phyloP scores from a whole-genome alignment of 257 asterid species.

The Thymus quinquecostatus region DNA sequence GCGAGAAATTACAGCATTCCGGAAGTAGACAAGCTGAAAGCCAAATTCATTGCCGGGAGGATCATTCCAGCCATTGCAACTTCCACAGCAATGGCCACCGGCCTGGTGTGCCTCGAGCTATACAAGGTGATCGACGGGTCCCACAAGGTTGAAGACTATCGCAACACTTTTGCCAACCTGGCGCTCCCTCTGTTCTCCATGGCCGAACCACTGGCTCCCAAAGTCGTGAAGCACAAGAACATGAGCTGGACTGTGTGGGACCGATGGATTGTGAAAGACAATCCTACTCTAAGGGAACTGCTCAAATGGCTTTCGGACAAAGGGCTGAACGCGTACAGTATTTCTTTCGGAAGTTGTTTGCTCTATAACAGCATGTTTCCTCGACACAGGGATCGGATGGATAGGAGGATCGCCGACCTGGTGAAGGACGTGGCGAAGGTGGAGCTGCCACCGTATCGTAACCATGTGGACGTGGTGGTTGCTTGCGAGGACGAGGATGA shows the following conservation, averaged over 20 bases:
- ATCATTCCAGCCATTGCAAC: constrained; percentile 95
- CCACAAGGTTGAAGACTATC: constrained; percentile 85
- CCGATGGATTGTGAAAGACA: constrained; percentile 67
- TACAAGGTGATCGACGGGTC: constrained; percentile 76
- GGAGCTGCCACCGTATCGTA: constrained; percentile 69
- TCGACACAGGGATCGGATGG: constrained; percentile 85
- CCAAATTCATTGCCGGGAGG: constrained; percentile 91
- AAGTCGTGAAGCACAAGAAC: constrained; percentile 65
- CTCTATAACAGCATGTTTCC: constrained; percentile 84
- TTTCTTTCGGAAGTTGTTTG: constrained; percentile 81
- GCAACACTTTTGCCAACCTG: constrained; percentile 86
- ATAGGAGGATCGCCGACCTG: constrained; percentile 65
- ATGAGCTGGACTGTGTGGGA: constrained; percentile 98
- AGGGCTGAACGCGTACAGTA: constrained; percentile 81
- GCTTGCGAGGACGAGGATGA: constrained; percentile 94
- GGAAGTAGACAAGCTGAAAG: constrained; percentile 87
- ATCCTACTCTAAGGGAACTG: constrained; percentile 72
- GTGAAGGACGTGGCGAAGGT: constrained; percentile 79
- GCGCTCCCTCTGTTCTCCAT: constrained; percentile 90
- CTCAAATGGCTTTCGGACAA: constrained; percentile 77
- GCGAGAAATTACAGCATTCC: constrained; percentile 91
- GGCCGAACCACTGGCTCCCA: constrained; percentile 86
- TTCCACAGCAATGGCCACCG: constrained; percentile 92
- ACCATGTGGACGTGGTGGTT: constrained; percentile 76
- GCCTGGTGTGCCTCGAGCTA: constrained; percentile 87